Evolutionary conservation across 768 basidiomycete species (phyloP).

Genomic region (Phylloporus arenicola): DNA sequence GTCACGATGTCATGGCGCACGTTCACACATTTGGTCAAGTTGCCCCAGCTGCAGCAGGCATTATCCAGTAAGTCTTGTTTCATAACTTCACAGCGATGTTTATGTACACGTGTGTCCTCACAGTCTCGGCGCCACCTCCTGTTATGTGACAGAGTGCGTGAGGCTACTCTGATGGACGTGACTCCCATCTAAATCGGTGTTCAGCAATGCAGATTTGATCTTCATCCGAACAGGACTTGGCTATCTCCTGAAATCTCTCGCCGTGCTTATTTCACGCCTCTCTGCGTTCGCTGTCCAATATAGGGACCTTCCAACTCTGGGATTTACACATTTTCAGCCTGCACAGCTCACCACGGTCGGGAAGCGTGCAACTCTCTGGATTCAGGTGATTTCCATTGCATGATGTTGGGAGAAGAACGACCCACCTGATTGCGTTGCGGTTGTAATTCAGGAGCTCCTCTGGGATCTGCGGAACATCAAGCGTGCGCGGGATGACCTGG

Average conservation of each 20-base stretch:
- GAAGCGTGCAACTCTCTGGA: slow-evolving; percentile 94
- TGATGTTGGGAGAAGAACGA: neutral
- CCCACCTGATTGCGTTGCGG: neutral
- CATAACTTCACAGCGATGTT: slow-evolving; percentile 7
- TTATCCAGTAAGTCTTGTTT: slow-evolving; percentile 70
- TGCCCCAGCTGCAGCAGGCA: slow-evolving; percentile 91
- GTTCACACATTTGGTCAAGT: slow-evolving; percentile 95
- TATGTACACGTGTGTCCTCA: slow-evolving; percentile 6
- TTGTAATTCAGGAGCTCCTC: slow-evolving; percentile 63
- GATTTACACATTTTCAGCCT: slow-evolving; percentile 98
- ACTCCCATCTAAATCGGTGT: slow-evolving; percentile 11
- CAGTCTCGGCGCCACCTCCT: slow-evolving; percentile 94
- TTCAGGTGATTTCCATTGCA: slow-evolving; percentile 54
- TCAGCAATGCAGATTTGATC: slow-evolving; percentile 95
- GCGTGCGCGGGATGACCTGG: slow-evolving; percentile 84
- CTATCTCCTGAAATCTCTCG: slow-evolving; percentile 82
- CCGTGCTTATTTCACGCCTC: slow-evolving; percentile 83
- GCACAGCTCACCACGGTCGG: slow-evolving; percentile 98
- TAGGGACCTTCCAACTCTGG: slow-evolving; percentile 85
- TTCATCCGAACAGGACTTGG: slow-evolving; percentile 87
- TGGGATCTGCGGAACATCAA: slow-evolving; percentile 95
- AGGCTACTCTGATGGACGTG: slow-evolving; percentile 3
- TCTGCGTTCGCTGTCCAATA: slow-evolving; percentile 80
- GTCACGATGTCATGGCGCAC: slow-evolving; percentile 99
- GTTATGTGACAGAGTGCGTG: slow-evolving; percentile 95